Evolutionary conservation across 331 rosid species (phyloP).

Genomic region (Quercus lobata): DNA sequence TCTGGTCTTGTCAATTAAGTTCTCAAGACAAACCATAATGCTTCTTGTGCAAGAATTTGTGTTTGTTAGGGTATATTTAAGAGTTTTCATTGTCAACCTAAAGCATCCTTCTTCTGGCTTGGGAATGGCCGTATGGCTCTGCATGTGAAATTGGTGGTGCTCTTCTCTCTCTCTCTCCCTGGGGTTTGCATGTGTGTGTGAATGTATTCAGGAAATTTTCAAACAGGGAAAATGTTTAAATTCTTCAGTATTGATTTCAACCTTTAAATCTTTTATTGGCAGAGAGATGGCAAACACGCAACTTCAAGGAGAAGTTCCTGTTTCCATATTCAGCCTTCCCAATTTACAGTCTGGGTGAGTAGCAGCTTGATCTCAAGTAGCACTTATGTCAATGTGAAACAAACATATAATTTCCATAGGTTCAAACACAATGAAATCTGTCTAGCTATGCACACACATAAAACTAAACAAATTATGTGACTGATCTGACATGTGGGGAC

Average conservation of each 20-base stretch:
- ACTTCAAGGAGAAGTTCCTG: constrained; percentile 53
- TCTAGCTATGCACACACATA: no score
- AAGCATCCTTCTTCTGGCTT: neutral
- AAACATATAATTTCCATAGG: neutral
- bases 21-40: neutral
- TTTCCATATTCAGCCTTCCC: constrained; percentile 40
- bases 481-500: no score
- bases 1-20: neutral
- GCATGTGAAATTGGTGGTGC: neutral
- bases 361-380: constrained; percentile 3
- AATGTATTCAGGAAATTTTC: neutral
- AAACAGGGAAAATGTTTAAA: neutral
- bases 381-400: neutral
- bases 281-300: constrained; percentile 58
- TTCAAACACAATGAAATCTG: neutral
- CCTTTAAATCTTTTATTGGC: constrained; percentile 4
- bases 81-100: no score
- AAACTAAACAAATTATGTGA: no score
- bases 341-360: constrained; percentile 64
- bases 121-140: neutral
- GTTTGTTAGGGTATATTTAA: no score
- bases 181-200: neutral
- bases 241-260: neutral
- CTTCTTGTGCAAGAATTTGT: neutral
- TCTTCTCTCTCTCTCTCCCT: neutral